These are phyloP conservation scores for Telfairia occidentalis DNA, from an alignment of 331 rosid species.

Conservation along the genomic window DNA sequence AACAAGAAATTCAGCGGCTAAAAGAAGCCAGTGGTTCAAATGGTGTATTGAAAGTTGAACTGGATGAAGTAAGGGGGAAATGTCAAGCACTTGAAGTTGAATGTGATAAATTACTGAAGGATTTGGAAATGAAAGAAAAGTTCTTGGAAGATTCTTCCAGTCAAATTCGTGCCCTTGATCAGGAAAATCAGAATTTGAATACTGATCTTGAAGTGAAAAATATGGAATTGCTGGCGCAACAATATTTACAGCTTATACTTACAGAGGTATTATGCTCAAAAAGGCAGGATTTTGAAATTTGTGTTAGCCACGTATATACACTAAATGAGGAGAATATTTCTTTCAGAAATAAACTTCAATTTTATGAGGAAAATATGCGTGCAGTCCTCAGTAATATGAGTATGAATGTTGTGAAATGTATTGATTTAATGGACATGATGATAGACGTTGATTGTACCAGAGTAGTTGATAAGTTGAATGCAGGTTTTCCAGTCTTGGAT, in stretches of 20 bases:
- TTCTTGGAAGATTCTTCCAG: slow-evolving; percentile 24
- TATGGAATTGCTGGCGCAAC: slow-evolving; percentile 22
- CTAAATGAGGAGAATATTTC: slow-evolving; percentile 35
- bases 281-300: slow-evolving; percentile 24
- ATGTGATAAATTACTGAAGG: slow-evolving; percentile 26
- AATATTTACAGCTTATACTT: slow-evolving; percentile 25
- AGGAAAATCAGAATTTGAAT: slow-evolving; percentile 29
- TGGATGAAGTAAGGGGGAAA: slow-evolving; percentile 31
- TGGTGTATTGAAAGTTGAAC: slow-evolving; percentile 36
- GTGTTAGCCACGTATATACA: slow-evolving; percentile 3
- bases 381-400: slow-evolving; percentile 22
- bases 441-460: slow-evolving; percentile 18
- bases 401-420: slow-evolving; percentile 17
- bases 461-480: slow-evolving; percentile 17
- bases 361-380: slow-evolving; percentile 21
- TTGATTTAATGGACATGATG: slow-evolving; percentile 22
- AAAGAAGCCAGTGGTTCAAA: slow-evolving; percentile 32
- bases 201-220: slow-evolving; percentile 27
- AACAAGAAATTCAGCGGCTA: slow-evolving; percentile 34
- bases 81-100: slow-evolving; percentile 40
- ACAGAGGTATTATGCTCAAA: slow-evolving; percentile 23
- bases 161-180: slow-evolving; percentile 36
- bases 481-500: slow-evolving; percentile 15
- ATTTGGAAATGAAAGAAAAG: slow-evolving; percentile 35
- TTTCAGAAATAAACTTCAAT: slow-evolving; percentile 23